A percentile compares a stretch with the other conserved stretches of the same genome.
These are phyloP conservation scores for Kitagawia praeruptora DNA, from an alignment of 129 eudicot genomes.

Conservation along the genomic window DNA sequence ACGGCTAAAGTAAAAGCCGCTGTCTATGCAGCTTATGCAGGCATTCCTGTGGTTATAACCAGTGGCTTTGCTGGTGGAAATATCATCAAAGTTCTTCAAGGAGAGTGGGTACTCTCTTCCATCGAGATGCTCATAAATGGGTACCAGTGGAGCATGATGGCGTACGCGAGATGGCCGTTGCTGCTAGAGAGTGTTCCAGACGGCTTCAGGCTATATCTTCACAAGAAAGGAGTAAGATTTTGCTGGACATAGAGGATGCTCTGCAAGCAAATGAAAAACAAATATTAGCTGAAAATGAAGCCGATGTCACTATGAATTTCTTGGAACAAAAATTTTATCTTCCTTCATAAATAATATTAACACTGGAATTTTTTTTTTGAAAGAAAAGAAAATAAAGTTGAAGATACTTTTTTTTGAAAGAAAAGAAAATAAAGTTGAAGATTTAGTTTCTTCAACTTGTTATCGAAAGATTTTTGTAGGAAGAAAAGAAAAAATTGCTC, in stretches of 20 bases:
- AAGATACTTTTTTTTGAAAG: no score
- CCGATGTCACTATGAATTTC: no score
- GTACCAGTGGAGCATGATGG: constrained; percentile 43
- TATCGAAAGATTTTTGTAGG: no score
- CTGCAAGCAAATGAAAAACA: constrained; percentile 63
- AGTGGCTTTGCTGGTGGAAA: constrained; percentile 73
- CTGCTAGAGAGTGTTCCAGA: constrained; percentile 88
- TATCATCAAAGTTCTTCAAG: constrained; percentile 62
- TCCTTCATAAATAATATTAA: no score
- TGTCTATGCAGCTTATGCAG: constrained; percentile 86
- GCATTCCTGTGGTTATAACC: constrained; percentile 88
- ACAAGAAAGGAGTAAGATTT: constrained; percentile 65
- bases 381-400: no score
- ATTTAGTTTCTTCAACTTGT: no score
- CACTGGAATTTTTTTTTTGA: no score
- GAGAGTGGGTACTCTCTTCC: constrained; percentile 61
- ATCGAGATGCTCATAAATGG: constrained; percentile 70
- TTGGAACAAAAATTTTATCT: no score
- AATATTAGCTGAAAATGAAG: constrained; percentile 71
- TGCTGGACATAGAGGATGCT: constrained; percentile 79
- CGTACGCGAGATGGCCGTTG: constrained; percentile 76
- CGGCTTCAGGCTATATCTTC: constrained; percentile 78
- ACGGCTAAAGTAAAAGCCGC: constrained; percentile 99
- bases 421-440: no score
- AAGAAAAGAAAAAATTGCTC: no score